Conservation (phyloP, 1,284 basidiomycete genomes). For the Ganoderma lingzhi region DNA sequence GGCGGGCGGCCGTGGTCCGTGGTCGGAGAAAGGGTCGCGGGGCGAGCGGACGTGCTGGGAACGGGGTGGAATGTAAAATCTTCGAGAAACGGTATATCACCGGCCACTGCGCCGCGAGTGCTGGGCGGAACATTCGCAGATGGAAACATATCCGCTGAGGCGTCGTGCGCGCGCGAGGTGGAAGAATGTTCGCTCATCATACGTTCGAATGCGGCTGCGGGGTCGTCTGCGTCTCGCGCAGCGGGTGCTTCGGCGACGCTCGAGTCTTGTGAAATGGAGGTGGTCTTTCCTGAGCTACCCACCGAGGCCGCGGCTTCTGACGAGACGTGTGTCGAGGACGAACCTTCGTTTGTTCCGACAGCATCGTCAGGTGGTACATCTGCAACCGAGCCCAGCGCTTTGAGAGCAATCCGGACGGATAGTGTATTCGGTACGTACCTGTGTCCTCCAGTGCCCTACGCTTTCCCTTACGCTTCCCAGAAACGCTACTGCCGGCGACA, state of each 20-base stretch:
- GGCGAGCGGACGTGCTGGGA: background rate
- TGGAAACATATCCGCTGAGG: background rate
- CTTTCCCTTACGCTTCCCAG: background rate
- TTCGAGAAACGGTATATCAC: background rate
- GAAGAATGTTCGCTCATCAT: constrained; percentile 15
- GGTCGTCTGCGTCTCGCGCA: constrained; percentile 9
- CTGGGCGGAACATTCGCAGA: background rate
- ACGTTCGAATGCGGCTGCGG: constrained; percentile 10
- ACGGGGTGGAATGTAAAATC: background rate
- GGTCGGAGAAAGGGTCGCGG: background rate
- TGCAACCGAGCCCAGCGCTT: background rate
- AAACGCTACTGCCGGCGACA: background rate
- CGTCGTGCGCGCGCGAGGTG: background rate
- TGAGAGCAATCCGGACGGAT: background rate
- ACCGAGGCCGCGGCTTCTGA: background rate
- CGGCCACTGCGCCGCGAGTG: background rate
- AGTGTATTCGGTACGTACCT: background rate
- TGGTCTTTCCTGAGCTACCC: background rate
- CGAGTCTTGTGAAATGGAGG: background rate
- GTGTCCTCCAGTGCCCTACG: background rate
- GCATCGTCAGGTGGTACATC: background rate
- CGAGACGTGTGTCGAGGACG: background rate
- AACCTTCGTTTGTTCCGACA: background rate
- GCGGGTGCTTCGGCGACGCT: constrained; percentile 6
- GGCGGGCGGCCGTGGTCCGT: background rate